Percentiles rank a stretch among this genome's conserved stretches.
These are phyloP conservation scores for Huntiella omanensis DNA, from an alignment of 2,329 filamentous ascomycete species.

Conservation along the genomic window DNA sequence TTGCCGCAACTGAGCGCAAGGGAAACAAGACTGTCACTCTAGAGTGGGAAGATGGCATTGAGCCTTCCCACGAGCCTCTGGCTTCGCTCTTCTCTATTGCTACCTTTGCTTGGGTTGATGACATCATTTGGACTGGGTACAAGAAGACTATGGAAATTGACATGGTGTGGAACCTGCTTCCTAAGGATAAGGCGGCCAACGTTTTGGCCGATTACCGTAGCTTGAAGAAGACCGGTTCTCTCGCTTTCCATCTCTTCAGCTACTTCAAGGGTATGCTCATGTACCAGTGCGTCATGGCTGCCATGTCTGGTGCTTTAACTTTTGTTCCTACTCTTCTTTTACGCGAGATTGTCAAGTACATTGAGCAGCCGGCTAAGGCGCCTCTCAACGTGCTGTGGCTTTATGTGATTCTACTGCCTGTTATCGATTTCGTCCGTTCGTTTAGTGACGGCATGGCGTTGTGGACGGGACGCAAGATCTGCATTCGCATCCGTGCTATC, in stretches of 20 bases:
- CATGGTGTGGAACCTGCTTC: conserved; percentile 80
- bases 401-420: conserved; percentile 76
- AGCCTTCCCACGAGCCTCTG: conserved; percentile 70
- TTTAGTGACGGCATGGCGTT: conserved; percentile 70
- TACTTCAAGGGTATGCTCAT: conserved; percentile 67
- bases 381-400: conserved; percentile 87
- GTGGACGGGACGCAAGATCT: conserved; percentile 87
- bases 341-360: conserved; percentile 79
- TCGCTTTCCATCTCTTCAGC: conserved; percentile 63
- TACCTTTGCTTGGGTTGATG: conserved; percentile 81
- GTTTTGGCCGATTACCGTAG: conserved; percentile 72
- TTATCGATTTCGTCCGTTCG: conserved; percentile 65
- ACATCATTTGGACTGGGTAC: conserved; percentile 78
- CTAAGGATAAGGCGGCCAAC: conserved; percentile 68
- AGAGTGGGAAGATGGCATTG: conserved; percentile 74
- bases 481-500: conserved; percentile 80
- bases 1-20: conserved; percentile 68
- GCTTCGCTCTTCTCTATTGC: conserved; percentile 77
- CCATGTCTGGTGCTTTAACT: conserved; percentile 62
- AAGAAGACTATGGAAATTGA: conserved; percentile 63
- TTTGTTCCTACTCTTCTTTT: conserved; percentile 84
- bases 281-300: conserved; percentile 62
- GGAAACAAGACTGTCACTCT: conserved; percentile 79
- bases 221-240: conserved; percentile 58
- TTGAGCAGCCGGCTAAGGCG: conserved; percentile 60